Base-by-base conservation (phyloP, 1,284 basidiomycete genomes). In the Cutaneotrichosporon sp. region DNA sequence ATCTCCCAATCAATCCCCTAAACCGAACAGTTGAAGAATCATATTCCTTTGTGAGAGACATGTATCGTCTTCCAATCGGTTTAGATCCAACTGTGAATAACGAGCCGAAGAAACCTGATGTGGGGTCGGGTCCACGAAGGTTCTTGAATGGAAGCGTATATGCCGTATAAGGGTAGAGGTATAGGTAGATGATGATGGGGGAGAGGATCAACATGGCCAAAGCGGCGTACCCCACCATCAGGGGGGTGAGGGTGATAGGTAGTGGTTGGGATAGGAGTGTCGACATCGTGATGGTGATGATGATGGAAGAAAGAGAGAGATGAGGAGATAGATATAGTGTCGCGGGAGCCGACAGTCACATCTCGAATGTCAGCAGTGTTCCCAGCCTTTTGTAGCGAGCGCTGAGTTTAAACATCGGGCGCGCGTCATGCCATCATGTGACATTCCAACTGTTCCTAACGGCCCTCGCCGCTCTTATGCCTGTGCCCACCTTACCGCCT, bases 1-100 rank as follows among this genome's bases (percentile, higher is more conserved):
- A 69, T 6, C 38, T 34, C 36, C 70, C 71, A 21, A 76, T 64
- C 18, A 76, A 30, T 13, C 68, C 63, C 32, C 66, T 66, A 63
- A 73, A 73, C 10, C 70, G 68, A 40, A 65, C 58, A 0, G 73
- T 72, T 2, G 65, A 62, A 8, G 65, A 61, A 13, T 70, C 72
- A 56, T 69, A 67, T 26, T 56, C 32, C 14, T 60, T 46, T 3
- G 38, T 34, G 16, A 60, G 30, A 0, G 8, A 4, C 6, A 14
- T 30, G 62, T 64, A 67, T 4, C 60, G 52, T 0, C 9, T 10
- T 11, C 50, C 56, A 40, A 67, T 46, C 8, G 63, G 65, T 2
- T 18, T n/a, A 14, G 21, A 21, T 18, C 10, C 11, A 18, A 61
- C 11, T 16, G 50, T 42, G 26, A 51, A 16, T 8, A 65, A 50